Base-by-base conservation (phyloP, 257 asterid genomes). In the Plantago major region DNA sequence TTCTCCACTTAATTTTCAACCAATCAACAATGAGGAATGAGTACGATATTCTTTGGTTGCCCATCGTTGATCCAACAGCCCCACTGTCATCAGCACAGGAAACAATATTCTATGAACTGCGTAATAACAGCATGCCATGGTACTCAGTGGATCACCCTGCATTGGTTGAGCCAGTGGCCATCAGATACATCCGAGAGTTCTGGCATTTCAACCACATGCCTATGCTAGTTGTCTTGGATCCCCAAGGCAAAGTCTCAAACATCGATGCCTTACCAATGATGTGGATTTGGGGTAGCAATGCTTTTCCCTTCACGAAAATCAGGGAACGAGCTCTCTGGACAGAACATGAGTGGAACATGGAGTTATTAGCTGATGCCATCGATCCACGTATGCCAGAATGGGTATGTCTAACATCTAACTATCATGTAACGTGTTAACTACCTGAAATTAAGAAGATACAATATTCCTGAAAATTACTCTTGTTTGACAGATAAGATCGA, bases 21-120 rank as follows among this genome's bases (percentile, higher is more conserved):
- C 76, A 76, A 26, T 74, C 74, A 12, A 53, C 84, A 16, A 71
- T 67, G 43, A 75, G 84, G 67, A 78, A 84, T 19, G 85, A 80
- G 63, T 84, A 82, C 51, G 97, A 92, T 60, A 80, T 92, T n/a
- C 89, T 92, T 0, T 92, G 98, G 98, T 79, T 92, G 54, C 98
- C 98, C 6, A 59, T 89, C 0, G 63, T 80, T 2, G 88, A 80
- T 73, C 65, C 75, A 4, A n/a, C 62, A 0, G 44, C 43, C 46
- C 14, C 61, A 2, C 30, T 79, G 71, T 58, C 63, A 1, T 61
- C 69, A 2, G 16, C 40, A 3, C 73, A 73, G 60, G 78, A 82
- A 3, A 46, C 46, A 2, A 60, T 54, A 6, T 88, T 85, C 74
- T 63, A 74, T 44, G 66, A 71, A 10, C 70, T 79, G 11, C 82